Evolutionary conservation across 2,329 filamentous ascomycete species (phyloP).

Genomic region (Boeremia exigua): DNA sequence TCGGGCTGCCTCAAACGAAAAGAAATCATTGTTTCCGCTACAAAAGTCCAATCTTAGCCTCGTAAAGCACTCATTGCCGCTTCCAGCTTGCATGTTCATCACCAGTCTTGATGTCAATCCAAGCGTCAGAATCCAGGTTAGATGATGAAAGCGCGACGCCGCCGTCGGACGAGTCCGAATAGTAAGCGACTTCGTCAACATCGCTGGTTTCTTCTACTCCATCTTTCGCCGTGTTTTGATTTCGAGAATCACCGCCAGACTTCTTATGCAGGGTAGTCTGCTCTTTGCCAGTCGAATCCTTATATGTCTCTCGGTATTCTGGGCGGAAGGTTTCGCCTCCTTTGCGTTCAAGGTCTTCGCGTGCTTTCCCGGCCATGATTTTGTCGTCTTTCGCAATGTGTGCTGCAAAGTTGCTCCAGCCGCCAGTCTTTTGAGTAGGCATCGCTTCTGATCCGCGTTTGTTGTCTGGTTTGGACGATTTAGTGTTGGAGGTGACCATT

Average conservation of each 20-base stretch:
- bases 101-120: not conserved
- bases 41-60: too few species aligned
- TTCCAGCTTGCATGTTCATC: not conserved
- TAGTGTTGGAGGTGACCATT: not conserved
- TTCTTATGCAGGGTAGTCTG: not conserved
- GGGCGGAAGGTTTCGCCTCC: conserved; percentile 1
- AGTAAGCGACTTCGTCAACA: not conserved
- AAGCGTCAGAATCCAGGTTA: not conserved
- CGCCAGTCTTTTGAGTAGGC: not conserved
- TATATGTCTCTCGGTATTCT: conserved; percentile 12
- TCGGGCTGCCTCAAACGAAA: too few species aligned
- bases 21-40: too few species aligned
- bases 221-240: not conserved
- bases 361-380: not conserved
- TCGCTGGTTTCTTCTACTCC: not conserved
- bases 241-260: not conserved
- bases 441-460: not conserved
- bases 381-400: conserved; percentile 8
- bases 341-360: not conserved
- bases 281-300: conserved; percentile 1
- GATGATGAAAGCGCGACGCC: not conserved
- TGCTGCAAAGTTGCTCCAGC: conserved; percentile 9
- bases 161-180: not conserved
- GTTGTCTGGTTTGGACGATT: not conserved
- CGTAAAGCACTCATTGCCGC: not conserved